Evolutionary conservation across 1,284 basidiomycete genomes (phyloP).

Genomic region (Tilletia indica): DNA sequence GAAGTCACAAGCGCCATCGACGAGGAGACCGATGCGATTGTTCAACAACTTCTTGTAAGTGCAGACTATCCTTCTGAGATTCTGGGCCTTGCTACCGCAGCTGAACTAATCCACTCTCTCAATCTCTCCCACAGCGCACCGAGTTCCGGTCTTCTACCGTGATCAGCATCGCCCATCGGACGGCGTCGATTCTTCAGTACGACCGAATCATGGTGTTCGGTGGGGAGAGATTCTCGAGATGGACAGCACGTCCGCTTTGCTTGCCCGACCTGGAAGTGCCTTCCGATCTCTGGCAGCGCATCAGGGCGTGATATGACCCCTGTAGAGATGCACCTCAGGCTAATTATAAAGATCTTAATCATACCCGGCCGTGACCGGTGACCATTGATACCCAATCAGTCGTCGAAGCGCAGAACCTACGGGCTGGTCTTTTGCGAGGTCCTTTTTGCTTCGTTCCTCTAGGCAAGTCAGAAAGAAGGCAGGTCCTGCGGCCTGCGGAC

Average conservation of each 20-base stretch:
- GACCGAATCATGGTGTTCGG: constrained; percentile 8
- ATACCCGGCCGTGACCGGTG: no score
- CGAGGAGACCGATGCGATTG: constrained; percentile 52
- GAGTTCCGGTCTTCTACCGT: constrained; percentile 5
- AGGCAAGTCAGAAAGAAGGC: no score
- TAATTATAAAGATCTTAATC: no score
- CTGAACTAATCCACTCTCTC: neutral
- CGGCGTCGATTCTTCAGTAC: neutral
- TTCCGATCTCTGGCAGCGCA: neutral
- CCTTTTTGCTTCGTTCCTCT: no score
- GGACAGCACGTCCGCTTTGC: neutral
- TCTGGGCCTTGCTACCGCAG: neutral
- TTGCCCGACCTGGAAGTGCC: neutral
- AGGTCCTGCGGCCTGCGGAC: no score
- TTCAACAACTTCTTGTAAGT: constrained; percentile 64
- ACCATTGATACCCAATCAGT: no score
- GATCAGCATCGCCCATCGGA: constrained; percentile 8
- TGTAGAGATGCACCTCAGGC: no score
- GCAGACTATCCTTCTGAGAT: neutral
- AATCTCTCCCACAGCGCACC: neutral
- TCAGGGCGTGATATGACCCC: neutral
- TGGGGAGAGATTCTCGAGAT: neutral
- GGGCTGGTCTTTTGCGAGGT: no score
- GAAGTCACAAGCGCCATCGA: constrained; percentile 56
- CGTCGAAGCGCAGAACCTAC: no score